Percentiles rank a stretch among this genome's conserved stretches.
These are phyloP conservation scores for Goniomonas avonlea DNA, from an alignment of 78 protist species.

Conservation along the genomic window DNA sequence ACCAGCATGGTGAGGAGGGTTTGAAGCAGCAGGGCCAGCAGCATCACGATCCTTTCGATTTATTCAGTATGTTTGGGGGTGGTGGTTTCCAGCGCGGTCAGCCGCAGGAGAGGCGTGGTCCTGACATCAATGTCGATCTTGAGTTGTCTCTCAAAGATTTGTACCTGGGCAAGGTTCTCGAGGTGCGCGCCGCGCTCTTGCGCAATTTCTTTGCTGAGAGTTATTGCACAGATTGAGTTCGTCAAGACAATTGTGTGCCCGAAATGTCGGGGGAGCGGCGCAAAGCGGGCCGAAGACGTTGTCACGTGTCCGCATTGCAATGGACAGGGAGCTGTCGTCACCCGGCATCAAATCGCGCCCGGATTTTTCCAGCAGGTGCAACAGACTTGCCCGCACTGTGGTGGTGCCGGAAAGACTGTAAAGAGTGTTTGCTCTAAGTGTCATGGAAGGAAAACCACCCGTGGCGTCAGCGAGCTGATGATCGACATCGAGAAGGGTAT, in stretches of 20 bases:
- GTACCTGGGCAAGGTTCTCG: background rate
- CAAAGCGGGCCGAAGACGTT: no score
- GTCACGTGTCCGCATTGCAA: no score
- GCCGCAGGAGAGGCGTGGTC: background rate
- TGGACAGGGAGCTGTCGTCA: no score
- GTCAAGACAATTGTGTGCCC: no score
- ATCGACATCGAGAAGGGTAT: background rate
- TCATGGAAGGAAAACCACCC: background rate
- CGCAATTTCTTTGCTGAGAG: no score
- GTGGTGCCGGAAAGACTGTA: background rate
- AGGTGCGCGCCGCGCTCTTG: no score
- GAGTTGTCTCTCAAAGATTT: background rate
- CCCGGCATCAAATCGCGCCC: background rate
- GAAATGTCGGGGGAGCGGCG: no score
- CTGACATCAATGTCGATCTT: background rate
- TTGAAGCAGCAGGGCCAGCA: no score
- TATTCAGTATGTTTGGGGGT: background rate
- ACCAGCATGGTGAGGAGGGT: constrained; percentile 82
- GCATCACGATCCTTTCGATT: background rate
- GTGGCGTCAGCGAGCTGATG: background rate
- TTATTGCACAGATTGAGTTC: no score
- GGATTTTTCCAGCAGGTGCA: constrained; percentile 20
- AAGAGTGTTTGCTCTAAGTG: background rate
- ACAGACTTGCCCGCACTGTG: background rate
- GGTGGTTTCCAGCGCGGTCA: background rate